Base-by-base conservation (phyloP, 306 rosid genomes). In the Calophaca sinica region DNA sequence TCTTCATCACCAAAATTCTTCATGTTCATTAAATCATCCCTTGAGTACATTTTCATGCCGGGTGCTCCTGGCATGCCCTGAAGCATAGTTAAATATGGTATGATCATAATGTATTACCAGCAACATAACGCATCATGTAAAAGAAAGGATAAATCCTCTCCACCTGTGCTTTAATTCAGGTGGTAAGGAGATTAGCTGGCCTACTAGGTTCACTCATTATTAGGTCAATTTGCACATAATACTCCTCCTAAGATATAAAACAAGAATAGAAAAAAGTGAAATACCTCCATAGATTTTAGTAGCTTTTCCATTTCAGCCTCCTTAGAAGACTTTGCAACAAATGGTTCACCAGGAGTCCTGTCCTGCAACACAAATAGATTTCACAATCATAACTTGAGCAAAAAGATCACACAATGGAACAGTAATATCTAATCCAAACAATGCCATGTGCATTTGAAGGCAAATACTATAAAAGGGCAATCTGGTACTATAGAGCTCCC, bases 1-100 rank as follows among this genome's bases (percentile, higher is more conserved):
- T 89, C 91, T 0, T 93, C 98, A 6, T 89, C 98, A 2, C 91
- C 96, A 2, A 88, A 59, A 72, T 90, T 94, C 4, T 86, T 72
- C 92, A 81, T 89, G 87, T 91, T 93, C 98, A 89, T 87, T 62
- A 93, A 67, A n/a, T 93, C 97, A 13, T 93, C 98, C 66, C 89
- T 89, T 1, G 98, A 93, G 62, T 91, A 93, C 98, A 94, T 94
- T 86, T 94, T 92, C 99, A 94, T 91, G 84, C 80, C 78, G 0
- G 97, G 99, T 67, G 99, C 99, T 78, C 99, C 99, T n/a, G 99
- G 99, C 97, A 94, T 92, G 10, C 99, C 99, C 99, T 94, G 88
- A 73, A 75, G 62, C 67, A 75, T 52, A 46, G 68, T 14, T 10
- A 46, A 76, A 58, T 59, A 75, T 61, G 73, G 68, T n/a, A 32